A percentile compares a stretch with the other conserved stretches of the same genome.
phyloP scores from a whole-genome alignment of 2,329 filamentous ascomycete genomes.

The Fusarium pseudonygamai region DNA sequence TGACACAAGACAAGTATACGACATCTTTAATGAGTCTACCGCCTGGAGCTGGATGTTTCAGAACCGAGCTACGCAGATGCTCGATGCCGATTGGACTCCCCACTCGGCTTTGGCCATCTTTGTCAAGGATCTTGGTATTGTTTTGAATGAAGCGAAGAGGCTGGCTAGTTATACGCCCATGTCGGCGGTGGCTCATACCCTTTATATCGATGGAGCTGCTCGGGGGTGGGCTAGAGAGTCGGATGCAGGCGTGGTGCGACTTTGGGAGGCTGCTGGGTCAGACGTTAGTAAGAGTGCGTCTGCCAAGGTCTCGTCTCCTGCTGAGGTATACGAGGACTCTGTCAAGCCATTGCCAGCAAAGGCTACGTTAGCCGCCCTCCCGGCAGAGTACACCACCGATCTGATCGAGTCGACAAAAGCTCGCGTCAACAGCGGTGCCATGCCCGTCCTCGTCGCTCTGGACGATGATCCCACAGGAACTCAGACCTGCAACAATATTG shows the following conservation, averaged over 20 bases:
- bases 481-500: slow-evolving; percentile 67
- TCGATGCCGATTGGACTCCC: neutral
- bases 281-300: neutral
- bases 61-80: neutral
- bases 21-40: neutral
- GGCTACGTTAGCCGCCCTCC: neutral
- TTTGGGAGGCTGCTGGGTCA: neutral
- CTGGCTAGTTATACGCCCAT: neutral
- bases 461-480: slow-evolving; percentile 70
- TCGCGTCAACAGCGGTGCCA: neutral
- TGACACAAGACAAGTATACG: neutral
- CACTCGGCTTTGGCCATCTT: neutral
- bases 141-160: neutral
- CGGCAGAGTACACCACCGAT: neutral
- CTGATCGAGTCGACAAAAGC: neutral
- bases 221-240: neutral
- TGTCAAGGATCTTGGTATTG: neutral
- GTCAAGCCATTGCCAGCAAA: neutral
- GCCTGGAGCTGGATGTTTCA: neutral
- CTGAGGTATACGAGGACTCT: rapidly evolving
- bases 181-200: neutral
- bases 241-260: neutral
- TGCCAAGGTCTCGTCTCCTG: neutral
- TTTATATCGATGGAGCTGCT: neutral
- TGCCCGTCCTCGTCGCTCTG: slow-evolving; percentile 47